phyloP scores from a whole-genome alignment of 768 basidiomycete genomes.

The Mycena galopus region DNA sequence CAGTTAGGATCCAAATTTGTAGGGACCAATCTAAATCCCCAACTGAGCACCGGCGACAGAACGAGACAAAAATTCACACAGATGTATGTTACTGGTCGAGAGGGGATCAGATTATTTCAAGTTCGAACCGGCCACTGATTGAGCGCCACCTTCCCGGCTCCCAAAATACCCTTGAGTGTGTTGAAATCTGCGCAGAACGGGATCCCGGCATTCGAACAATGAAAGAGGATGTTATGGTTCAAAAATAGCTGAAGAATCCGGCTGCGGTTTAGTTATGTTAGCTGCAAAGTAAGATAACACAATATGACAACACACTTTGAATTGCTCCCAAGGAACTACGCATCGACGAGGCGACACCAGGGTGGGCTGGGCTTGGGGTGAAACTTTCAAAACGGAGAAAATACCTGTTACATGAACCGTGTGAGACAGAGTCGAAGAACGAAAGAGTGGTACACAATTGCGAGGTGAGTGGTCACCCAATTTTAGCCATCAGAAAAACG shows the following conservation, averaged over 20 bases:
- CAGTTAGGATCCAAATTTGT: no score
- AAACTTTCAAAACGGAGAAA: constrained; percentile 76
- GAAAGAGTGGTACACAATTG: constrained; percentile 49
- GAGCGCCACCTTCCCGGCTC: constrained; percentile 63
- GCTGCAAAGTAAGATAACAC: neutral
- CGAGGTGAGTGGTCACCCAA: no score
- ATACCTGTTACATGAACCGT: constrained; percentile 54
- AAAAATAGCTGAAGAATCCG: constrained; percentile 62
- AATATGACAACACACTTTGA: constrained; percentile 21
- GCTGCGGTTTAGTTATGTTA: constrained; percentile 41
- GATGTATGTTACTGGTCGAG: no score
- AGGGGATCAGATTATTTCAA: no score
- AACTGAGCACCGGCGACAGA: no score
- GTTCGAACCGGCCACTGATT: no score
- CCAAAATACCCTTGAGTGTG: constrained; percentile 64
- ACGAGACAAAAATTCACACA: no score
- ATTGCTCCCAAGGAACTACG: constrained; percentile 67
- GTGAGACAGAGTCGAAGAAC: neutral
- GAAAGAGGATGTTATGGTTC: constrained; percentile 58
- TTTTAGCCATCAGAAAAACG: no score
- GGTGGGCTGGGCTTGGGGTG: constrained; percentile 58
- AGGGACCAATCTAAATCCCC: no score
- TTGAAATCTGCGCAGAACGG: constrained; percentile 69
- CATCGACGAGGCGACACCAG: constrained; percentile 57
- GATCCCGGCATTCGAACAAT: constrained; percentile 66